Evolutionary conservation across 805 yeast species (phyloP), one percentile per base, ranked within the genome.

Genomic region (Wickerhamiella qilinensis): DNA sequence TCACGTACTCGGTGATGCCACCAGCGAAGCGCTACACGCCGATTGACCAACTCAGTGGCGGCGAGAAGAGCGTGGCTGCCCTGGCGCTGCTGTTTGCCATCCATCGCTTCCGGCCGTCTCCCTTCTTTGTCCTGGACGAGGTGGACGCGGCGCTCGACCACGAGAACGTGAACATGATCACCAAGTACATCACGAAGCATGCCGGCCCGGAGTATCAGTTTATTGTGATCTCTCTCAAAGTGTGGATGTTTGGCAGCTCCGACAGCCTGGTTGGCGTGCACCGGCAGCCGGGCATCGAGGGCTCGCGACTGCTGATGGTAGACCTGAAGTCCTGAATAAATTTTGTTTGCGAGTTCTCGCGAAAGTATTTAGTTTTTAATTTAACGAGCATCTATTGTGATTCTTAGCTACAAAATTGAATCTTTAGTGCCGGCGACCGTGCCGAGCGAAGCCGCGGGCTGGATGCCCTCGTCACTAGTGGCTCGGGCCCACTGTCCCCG

Each of bases 81-180:
- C 62, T 91, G 45, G 96, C 97, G 0, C 63, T 91, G 45, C 58
- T 91, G 35, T 91, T 91, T 61, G 86, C 97, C 0, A 74, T 86
- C 31, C 96, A 91, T 55, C 76, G 93, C 0, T 80, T 64, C 58
- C 88, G 77, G 37, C 96, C 96, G 2, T 78, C 95, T 1, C 98
- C 98, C 24, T 91, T 91, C 55, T 88, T 91, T 54, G 94, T 91
- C 0, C 63, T 91, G 32, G 98, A 91, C 56, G 98, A 91, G 59
- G 85, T 91, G n/a, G 98, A 91, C 60, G 97, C 98, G 0, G 97
- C 97, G 0, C 68, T 91, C 42, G 98, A 91, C 58, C 77, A 81
- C 43, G 74, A 83, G 19, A 91, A 91, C 52, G 95, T 91, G 19
- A 73, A 72, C 38, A 73, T 74, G 51, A 76, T 91, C 41, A 95